Evolutionary conservation across 1,139 yeast genomes (phyloP).

Genomic region (Candida glucosophila): DNA sequence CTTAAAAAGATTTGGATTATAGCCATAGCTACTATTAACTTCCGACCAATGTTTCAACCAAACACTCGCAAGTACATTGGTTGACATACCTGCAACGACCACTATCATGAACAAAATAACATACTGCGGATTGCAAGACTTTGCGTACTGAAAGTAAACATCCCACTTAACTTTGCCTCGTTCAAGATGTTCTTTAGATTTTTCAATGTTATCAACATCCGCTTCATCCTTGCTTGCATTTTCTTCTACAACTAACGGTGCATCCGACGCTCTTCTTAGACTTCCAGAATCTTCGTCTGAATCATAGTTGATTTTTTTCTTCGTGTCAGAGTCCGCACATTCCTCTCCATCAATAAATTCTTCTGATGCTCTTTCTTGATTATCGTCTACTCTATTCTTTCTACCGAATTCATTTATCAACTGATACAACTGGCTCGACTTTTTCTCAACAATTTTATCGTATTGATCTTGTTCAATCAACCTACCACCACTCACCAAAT

Average conservation of each 20-base stretch:
- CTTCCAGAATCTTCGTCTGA: conserved; percentile 31
- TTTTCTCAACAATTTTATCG: conserved; percentile 44
- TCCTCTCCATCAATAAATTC: conserved; percentile 5
- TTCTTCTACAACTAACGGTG: conserved; percentile 39
- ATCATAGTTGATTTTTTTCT: conserved; percentile 17
- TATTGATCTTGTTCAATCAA: conserved; percentile 74
- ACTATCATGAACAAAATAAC: conserved; percentile 49
- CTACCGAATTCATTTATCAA: conserved; percentile 73
- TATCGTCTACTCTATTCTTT: conserved; percentile 19
- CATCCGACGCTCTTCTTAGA: conserved; percentile 65
- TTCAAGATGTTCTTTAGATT: conserved; percentile 65
- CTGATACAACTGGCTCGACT: conserved; percentile 48
- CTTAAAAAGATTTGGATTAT: conserved; percentile 59
- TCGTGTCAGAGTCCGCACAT: too few species aligned
- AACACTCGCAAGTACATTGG: conserved; percentile 51
- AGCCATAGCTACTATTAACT: conserved; percentile 59
- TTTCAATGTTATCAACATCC: conserved; percentile 33
- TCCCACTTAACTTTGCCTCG: conserved; percentile 93
- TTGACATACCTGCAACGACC: conserved; percentile 47
- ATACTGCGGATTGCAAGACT: conserved; percentile 73
- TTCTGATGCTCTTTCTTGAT: conserved; percentile 7
- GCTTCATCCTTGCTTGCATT: too few species aligned
- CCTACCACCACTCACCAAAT: conserved; percentile 69
- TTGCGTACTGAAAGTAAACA: conserved; percentile 75
- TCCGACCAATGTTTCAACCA: conserved; percentile 99